phyloP scores from a whole-genome alignment of 2,329 filamentous ascomycete species.

The Hypoxylon sp. region DNA sequence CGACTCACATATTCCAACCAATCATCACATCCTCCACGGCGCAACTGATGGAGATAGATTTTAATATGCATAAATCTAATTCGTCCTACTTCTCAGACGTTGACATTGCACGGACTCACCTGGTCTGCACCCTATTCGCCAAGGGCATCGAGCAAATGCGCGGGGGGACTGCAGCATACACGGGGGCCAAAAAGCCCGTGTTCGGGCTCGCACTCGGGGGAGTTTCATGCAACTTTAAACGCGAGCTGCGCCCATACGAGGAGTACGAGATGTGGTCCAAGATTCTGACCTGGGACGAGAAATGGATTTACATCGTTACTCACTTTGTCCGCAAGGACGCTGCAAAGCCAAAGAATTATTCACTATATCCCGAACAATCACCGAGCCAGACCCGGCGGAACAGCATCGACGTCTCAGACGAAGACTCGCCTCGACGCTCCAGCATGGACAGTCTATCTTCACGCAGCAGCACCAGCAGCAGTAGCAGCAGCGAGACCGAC shows the following conservation, averaged over 20 bases:
- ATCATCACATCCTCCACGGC: conserved; percentile 71
- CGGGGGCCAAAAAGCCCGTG: conserved; percentile 47
- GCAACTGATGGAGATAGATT: conserved; percentile 74
- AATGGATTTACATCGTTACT: conserved; percentile 68
- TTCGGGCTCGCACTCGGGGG: conserved; percentile 61
- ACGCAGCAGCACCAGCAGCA: conserved; percentile 14
- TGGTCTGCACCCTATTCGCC: conserved; percentile 65
- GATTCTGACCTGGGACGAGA: conserved; percentile 67
- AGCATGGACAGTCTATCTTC: conserved; percentile 29
- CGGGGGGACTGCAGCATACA: conserved; percentile 50
- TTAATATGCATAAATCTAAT: conserved; percentile 80
- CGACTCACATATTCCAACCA: conserved; percentile 72
- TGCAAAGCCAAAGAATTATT: conserved; percentile 51
- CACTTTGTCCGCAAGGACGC: conserved; percentile 62
- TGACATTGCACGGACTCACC: conserved; percentile 74
- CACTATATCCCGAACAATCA: conserved; percentile 52
- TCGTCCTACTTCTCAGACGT: conserved; percentile 78
- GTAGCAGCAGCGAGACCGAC: conserved; percentile 6
- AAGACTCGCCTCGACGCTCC: conserved; percentile 17
- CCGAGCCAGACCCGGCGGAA: conserved; percentile 15
- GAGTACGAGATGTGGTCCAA: conserved; percentile 65
- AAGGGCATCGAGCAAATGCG: conserved; percentile 52
- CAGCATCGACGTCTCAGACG: conserved; percentile 21
- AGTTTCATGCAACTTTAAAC: conserved; percentile 66
- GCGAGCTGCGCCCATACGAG: conserved; percentile 66